Conservation (phyloP, 768 basidiomycete species). For the Lentinula raphanica region DNA sequence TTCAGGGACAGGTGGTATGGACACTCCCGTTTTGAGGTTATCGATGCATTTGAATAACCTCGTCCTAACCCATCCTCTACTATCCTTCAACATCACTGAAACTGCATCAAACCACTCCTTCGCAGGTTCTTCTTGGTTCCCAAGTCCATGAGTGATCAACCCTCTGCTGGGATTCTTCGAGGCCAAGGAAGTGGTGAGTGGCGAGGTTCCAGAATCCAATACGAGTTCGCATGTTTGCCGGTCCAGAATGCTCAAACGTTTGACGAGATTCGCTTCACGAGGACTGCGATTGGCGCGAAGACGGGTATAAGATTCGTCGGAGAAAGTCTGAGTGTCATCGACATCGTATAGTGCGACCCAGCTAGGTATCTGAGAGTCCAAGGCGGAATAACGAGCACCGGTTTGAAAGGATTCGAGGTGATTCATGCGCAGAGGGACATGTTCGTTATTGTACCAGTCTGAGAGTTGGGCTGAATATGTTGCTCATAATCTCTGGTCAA, state of each 20-base stretch:
- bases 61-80: constrained; percentile 34
- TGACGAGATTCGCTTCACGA: constrained; percentile 36
- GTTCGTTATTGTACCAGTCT: constrained; percentile 57
- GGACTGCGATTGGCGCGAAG: constrained; percentile 39
- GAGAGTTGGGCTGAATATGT: neutral
- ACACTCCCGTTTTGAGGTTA: constrained; percentile 31
- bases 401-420: constrained; percentile 41
- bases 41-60: constrained; percentile 36
- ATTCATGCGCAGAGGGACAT: constrained; percentile 46
- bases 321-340: constrained; percentile 34
- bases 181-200: constrained; percentile 26
- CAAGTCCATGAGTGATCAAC: constrained; percentile 23
- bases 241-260: constrained; percentile 37
- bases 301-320: constrained; percentile 37
- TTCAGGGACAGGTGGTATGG: constrained; percentile 19
- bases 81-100: constrained; percentile 13
- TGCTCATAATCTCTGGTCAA: neutral
- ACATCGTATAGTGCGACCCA: constrained; percentile 52
- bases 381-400: constrained; percentile 39
- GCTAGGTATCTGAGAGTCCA: constrained; percentile 29
- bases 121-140: constrained; percentile 7
- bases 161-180: constrained; percentile 23
- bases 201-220: constrained; percentile 28
- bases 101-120: constrained; percentile 19
- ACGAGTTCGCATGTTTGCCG: constrained; percentile 35